Conservation (phyloP, 805 yeast genomes). For the Yamadazyma philogaea region DNA sequence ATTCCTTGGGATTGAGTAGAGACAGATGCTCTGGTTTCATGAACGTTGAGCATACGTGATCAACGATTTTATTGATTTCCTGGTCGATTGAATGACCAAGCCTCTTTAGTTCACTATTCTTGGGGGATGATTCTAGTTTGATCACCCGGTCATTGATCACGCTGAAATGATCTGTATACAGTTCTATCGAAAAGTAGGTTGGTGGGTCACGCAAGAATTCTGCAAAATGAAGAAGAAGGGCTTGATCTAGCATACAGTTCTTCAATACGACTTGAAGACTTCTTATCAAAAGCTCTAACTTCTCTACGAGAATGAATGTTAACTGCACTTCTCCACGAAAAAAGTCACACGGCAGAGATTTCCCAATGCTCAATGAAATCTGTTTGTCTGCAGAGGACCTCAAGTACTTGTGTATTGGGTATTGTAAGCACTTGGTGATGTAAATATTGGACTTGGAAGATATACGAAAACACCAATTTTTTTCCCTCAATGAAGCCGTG, state of each 20-base stretch:
- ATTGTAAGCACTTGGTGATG: conserved; percentile 10
- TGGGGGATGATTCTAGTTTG: not conserved
- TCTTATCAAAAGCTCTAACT: conserved; percentile 6
- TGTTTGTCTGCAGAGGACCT: conserved; percentile 5
- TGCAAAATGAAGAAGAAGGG: conserved; percentile 9
- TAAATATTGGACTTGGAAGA: not conserved
- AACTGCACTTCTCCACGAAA: conserved; percentile 9
- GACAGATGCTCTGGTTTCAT: not conserved
- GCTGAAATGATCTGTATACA: conserved; percentile 6
- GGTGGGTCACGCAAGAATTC: conserved; percentile 5
- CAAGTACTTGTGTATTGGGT: conserved; percentile 11
- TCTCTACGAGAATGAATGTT: conserved; percentile 6
- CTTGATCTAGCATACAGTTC: conserved; percentile 6
- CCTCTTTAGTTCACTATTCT: not conserved
- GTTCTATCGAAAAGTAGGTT: conserved; percentile 11
- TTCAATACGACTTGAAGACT: conserved; percentile 1
- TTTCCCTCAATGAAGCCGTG: not conserved
- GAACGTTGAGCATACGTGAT: not conserved
- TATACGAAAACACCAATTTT: not conserved
- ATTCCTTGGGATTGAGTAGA: not conserved
- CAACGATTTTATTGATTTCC: not conserved
- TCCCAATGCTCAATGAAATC: not conserved
- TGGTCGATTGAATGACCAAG: conserved; percentile 5
- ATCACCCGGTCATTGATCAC: conserved; percentile 7
- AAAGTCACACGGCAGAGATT: conserved; percentile 11